These are phyloP conservation scores for Leccinum uliginosum DNA, from an alignment of 768 basidiomycete species.

Conservation along the genomic window DNA sequence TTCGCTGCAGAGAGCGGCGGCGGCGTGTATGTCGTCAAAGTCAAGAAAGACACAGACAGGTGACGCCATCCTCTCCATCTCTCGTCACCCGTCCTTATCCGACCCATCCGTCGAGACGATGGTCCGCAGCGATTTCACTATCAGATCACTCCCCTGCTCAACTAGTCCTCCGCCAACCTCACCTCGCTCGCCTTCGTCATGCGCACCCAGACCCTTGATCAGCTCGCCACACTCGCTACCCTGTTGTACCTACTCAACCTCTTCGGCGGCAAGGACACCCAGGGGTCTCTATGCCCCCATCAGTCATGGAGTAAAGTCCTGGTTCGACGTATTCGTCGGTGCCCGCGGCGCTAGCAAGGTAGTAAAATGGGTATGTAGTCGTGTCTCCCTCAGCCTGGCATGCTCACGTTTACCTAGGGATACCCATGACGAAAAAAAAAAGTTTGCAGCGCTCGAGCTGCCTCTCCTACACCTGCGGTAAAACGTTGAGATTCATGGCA, in stretches of 20 bases:
- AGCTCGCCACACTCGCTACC: slow-evolving; percentile 67
- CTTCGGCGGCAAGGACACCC: slow-evolving; percentile 83
- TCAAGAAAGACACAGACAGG: slow-evolving; percentile 72
- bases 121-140: slow-evolving; percentile 59
- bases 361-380: slow-evolving; percentile 66
- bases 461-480: slow-evolving; percentile 94
- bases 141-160: slow-evolving; percentile 64
- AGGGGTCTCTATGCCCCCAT: slow-evolving; percentile 94
- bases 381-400: background rate
- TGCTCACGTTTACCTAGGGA: slow-evolving; percentile 41
- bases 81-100: slow-evolving; percentile 1
- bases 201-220: slow-evolving; percentile 80
- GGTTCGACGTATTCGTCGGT: slow-evolving; percentile 97
- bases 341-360: slow-evolving; percentile 70
- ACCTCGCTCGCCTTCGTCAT: slow-evolving; percentile 95
- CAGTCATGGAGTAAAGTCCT: slow-evolving; percentile 92
- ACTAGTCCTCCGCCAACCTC: slow-evolving; percentile 74
- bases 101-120: slow-evolving; percentile 48
- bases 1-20: slow-evolving; percentile 75
- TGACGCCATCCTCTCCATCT: slow-evolving; percentile 29
- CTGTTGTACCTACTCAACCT: slow-evolving; percentile 92
- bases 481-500: slow-evolving; percentile 83
- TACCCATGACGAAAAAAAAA: slow-evolving; percentile 99
- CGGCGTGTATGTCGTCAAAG: slow-evolving; percentile 79
- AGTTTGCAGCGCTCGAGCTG: slow-evolving; percentile 94